Base-by-base conservation (phyloP, 2,329 filamentous ascomycete genomes). In the Lachnellula occidentalis region DNA sequence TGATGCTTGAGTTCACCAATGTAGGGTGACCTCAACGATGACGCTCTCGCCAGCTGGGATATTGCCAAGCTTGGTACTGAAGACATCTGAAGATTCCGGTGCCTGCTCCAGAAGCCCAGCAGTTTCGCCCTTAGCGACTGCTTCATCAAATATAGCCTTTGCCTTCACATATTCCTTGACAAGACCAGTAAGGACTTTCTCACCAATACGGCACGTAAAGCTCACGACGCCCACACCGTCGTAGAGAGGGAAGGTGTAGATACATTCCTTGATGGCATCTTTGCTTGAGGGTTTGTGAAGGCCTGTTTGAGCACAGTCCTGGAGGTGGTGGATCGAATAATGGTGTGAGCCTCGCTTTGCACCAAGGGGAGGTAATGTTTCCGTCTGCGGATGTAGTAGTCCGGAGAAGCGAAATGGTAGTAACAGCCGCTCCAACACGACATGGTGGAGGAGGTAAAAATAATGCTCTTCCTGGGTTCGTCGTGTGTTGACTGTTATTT, bases 1-100 rank as follows among this genome's bases (percentile, higher is more conserved):
- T 90, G 86, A 60, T 89, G 83, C 70, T 88, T 88, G 51, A 90
- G 74, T 66, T 90, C 86, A 2, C 82, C 83, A 4, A 88, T 74
- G 58, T 87, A 89, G 0, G 0, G 75, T 80, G 53, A 90, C 80
- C 11, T 85, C 76, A 6, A 90, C 78, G 6, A 76, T 67, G 34
- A 88, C 71, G 34, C 73, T 76, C 15, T 78, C 77, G 0, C 75
- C 76, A 0, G 80, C 75, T 0, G 84, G 82, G 0, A 90, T 76
- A 59, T 88, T 89, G 9, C 86, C 86, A 1, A 91, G 71, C 0
- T 77, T 82, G 0, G 85, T 86, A 4, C 77, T 81, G 66, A 90
- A 90, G 31, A 87, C 79, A 66, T 90, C 87, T 2, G 79, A 74
- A 1, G 82, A 76, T 17, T 79, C 71, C 0, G 75, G 73, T 0